These are phyloP conservation scores for Talaromyces liani DNA, from an alignment of 495 filamentous ascomycete species.

Conservation along the genomic window DNA sequence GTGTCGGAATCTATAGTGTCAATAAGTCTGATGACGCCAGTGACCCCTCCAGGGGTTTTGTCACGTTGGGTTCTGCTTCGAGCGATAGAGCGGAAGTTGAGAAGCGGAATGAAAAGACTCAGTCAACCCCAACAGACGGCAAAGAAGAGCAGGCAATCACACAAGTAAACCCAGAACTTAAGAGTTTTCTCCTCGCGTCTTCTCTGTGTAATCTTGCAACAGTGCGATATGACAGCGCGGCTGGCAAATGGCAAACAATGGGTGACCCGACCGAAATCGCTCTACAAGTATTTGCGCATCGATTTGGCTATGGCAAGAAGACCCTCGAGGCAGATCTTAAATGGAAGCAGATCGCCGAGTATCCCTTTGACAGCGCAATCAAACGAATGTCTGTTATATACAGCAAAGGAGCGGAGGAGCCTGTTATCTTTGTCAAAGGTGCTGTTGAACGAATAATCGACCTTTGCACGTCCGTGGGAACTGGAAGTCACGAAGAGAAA, in stretches of 20 bases:
- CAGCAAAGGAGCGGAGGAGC: slow-evolving; percentile 15
- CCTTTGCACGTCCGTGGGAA: slow-evolving; percentile 48
- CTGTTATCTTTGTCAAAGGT: slow-evolving; percentile 58
- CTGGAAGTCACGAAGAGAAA: slow-evolving; percentile 38
- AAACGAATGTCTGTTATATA: slow-evolving; percentile 83
- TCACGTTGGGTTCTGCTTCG: slow-evolving; percentile 33
- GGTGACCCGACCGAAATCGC: slow-evolving; percentile 84
- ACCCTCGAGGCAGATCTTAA: slow-evolving; percentile 42
- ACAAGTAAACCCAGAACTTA: slow-evolving; percentile 33
- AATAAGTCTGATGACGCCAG: slow-evolving; percentile 47
- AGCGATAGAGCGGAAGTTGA: not conserved
- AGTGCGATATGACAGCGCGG: slow-evolving; percentile 47
- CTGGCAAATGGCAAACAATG: slow-evolving; percentile 56
- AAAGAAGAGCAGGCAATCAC: slow-evolving; percentile 12
- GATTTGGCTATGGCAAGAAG: slow-evolving; percentile 57
- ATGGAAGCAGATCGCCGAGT: slow-evolving; percentile 64
- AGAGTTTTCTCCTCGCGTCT: slow-evolving; percentile 59
- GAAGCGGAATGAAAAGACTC: slow-evolving; percentile 12
- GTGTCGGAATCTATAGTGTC: slow-evolving; percentile 52
- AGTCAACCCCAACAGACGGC: slow-evolving; percentile 25
- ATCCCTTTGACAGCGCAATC: slow-evolving; percentile 73
- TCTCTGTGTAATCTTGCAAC: slow-evolving; percentile 73
- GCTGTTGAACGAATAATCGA: slow-evolving; percentile 56
- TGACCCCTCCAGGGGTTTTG: slow-evolving; percentile 58
- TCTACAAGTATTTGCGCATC: slow-evolving; percentile 67